Conservation (phyloP, 352 stramenopile species). For the Globisporangium mamillatum region DNA sequence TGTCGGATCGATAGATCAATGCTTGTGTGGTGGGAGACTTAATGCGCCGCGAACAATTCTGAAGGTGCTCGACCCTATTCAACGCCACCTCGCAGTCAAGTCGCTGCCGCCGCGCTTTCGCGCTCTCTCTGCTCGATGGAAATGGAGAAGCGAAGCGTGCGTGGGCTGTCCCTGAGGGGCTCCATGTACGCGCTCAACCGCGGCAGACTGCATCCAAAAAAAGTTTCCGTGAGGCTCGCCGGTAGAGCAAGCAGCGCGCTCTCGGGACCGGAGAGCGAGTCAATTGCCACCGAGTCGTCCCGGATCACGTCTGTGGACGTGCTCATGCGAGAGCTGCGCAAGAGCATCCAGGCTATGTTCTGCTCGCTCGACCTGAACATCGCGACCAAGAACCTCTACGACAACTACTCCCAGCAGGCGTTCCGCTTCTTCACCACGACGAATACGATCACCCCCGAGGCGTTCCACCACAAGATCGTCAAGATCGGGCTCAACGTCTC, state of each 20-base stretch:
- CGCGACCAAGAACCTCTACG: constrained; percentile 36
- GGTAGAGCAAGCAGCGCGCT: constrained; percentile 7
- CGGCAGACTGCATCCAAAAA: constrained; percentile 15
- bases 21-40: neutral
- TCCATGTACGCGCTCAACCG: constrained; percentile 32
- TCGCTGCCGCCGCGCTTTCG: neutral
- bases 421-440: constrained; percentile 80
- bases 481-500: constrained; percentile 55
- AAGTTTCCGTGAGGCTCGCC: constrained; percentile 9
- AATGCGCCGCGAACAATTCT: constrained; percentile 12
- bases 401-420: constrained; percentile 62
- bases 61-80: neutral
- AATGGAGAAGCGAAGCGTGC: constrained; percentile 21
- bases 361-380: constrained; percentile 34
- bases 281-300: neutral
- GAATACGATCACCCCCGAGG: constrained; percentile 65
- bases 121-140: neutral
- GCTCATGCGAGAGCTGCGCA: constrained; percentile 54
- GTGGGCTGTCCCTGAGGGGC: constrained; percentile 33
- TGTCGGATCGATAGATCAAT: constrained; percentile 10
- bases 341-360: constrained; percentile 46
- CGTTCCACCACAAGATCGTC: constrained; percentile 60
- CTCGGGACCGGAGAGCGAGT: constrained; percentile 5
- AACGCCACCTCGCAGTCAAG: neutral
- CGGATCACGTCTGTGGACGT: constrained; percentile 39